Conservation (phyloP, 2,329 filamentous ascomycete species). For the Didymella arachidicola region DNA sequence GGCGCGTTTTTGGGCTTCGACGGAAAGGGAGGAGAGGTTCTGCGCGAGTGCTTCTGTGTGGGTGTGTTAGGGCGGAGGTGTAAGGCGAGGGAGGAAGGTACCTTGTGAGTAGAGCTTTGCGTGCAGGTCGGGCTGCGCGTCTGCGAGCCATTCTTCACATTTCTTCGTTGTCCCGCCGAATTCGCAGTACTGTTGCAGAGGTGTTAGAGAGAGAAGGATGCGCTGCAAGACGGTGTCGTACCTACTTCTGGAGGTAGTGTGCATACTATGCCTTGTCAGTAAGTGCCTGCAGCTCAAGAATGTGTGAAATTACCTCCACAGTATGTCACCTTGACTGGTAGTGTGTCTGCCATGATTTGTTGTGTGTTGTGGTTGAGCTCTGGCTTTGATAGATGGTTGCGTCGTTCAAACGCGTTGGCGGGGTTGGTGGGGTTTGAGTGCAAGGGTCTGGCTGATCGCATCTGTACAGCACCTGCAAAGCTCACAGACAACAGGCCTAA, state of each 20-base stretch:
- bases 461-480: not conserved
- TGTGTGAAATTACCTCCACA: constrained; percentile 60
- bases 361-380: constrained; percentile 5
- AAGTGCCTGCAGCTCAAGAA: not conserved
- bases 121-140: constrained; percentile 77
- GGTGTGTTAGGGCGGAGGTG: not conserved
- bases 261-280: constrained; percentile 61
- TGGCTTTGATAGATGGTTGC: constrained; percentile 18
- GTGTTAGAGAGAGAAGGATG: constrained; percentile 5
- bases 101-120: constrained; percentile 84
- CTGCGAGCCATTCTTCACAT: constrained; percentile 93
- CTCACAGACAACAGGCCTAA: not conserved
- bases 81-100: constrained; percentile 51
- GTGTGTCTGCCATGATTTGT: constrained; percentile 47
- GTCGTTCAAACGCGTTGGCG: constrained; percentile 23
- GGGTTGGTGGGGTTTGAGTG: constrained; percentile 5
- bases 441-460: constrained; percentile 9
- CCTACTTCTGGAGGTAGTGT: constrained; percentile 72
- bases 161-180: constrained; percentile 97
- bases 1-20: constrained; percentile 92
- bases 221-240: constrained; percentile 42
- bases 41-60: constrained; percentile 72
- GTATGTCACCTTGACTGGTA: constrained; percentile 64
- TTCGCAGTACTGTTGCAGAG: constrained; percentile 83
- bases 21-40: constrained; percentile 82